These are phyloP conservation scores for Suillus brevipes DNA, from an alignment of 768 basidiomycete species.

Conservation along the genomic window DNA sequence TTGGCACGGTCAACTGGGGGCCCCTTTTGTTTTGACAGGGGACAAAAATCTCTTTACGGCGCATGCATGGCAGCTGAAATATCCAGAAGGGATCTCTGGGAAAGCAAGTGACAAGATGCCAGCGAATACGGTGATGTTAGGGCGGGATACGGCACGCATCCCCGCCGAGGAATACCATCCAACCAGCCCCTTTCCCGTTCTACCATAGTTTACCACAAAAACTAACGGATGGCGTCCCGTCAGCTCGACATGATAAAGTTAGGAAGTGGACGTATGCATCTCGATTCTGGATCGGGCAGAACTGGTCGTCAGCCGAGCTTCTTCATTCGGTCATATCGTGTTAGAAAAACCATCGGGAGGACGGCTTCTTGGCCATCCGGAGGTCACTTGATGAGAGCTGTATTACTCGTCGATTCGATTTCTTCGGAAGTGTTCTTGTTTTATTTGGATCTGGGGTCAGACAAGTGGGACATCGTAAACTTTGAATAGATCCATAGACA, in stretches of 20 bases:
- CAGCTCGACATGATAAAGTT: background rate
- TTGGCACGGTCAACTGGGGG: background rate
- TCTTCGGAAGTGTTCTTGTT: background rate
- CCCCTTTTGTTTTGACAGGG: background rate
- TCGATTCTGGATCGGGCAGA: constrained; percentile 1
- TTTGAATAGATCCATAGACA: background rate
- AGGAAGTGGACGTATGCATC: background rate
- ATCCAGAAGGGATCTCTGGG: constrained; percentile 1
- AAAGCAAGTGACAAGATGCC: constrained; percentile 5
- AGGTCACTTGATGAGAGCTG: constrained; percentile 1
- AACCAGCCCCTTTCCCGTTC: background rate
- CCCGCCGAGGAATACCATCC: background rate
- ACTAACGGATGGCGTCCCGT: constrained; percentile 6
- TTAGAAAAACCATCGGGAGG: background rate
- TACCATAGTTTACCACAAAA: background rate
- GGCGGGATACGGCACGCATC: constrained; percentile 6
- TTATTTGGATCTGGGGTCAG: background rate
- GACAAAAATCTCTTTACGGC: background rate
- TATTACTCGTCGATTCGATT: background rate
- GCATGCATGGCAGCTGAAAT: constrained; percentile 1
- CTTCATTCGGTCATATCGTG: background rate
- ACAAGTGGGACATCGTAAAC: background rate
- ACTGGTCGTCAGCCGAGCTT: constrained; percentile 2
- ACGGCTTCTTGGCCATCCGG: background rate
- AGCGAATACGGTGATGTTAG: background rate